Conservation (phyloP, 1,139 yeast genomes). For the Suhomyces anneliseae region DNA sequence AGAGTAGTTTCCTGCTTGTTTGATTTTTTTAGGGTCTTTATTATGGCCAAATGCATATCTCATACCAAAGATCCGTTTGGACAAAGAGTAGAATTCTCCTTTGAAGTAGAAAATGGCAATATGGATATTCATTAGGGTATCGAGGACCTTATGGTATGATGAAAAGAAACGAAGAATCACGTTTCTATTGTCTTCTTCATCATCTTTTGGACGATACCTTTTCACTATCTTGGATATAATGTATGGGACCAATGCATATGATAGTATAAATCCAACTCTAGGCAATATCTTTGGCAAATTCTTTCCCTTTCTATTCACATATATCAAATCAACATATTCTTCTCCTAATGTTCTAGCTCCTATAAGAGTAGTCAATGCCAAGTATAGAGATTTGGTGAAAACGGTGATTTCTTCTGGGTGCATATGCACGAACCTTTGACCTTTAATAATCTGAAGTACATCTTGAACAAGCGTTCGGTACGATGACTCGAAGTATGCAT, state of each 20-base stretch:
- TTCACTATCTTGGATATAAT: constrained; percentile 37
- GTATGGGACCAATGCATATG: constrained; percentile 62
- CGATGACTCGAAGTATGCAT: constrained; percentile 64
- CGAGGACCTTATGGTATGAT: constrained; percentile 47
- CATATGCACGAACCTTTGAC: constrained; percentile 67
- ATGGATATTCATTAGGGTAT: constrained; percentile 62
- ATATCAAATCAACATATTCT: constrained; percentile 84
- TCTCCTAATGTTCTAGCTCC: constrained; percentile 89
- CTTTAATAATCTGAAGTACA: constrained; percentile 55
- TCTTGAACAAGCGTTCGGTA: constrained; percentile 57
- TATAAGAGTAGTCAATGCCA: constrained; percentile 67
- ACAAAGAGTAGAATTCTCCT: constrained; percentile 76
- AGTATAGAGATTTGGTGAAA: constrained; percentile 58
- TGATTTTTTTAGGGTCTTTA: constrained; percentile 46
- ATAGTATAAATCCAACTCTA: constrained; percentile 52
- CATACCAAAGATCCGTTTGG: constrained; percentile 76
- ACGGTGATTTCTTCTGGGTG: constrained; percentile 65
- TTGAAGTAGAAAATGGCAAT: constrained; percentile 77
- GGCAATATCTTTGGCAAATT: constrained; percentile 48
- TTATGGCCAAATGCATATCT: constrained; percentile 74
- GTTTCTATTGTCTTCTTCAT: constrained; percentile 4
- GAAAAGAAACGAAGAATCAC: constrained; percentile 23
- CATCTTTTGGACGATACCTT: constrained; percentile 22
- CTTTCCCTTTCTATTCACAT: constrained; percentile 55
- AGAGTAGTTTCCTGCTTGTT: constrained; percentile 64